phyloP scores from a whole-genome alignment of 2,329 filamentous ascomycete genomes.

The Alternaria tenuissima region DNA sequence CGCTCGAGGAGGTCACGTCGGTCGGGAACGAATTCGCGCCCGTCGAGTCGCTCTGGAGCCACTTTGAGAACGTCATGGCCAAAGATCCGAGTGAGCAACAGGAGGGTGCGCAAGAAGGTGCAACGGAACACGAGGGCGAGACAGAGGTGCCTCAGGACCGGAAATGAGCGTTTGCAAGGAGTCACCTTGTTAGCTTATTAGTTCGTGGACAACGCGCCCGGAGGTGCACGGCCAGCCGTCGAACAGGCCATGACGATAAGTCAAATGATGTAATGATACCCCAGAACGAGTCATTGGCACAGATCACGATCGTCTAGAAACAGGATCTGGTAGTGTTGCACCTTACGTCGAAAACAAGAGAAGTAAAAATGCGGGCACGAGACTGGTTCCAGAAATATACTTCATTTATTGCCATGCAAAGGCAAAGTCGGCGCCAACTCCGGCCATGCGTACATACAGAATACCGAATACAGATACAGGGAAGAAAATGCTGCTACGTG shows the following conservation, averaged over 20 bases:
- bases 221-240: slow-evolving; percentile 7
- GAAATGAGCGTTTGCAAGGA: slow-evolving; percentile 19
- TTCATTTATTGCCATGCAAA: slow-evolving; percentile 28
- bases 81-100: slow-evolving; percentile 63
- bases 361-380: no score
- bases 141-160: slow-evolving; percentile 32
- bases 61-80: slow-evolving; percentile 96
- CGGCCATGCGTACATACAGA: slow-evolving; percentile 30
- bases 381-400: slow-evolving; percentile 20
- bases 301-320: background rate
- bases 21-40: slow-evolving; percentile 98
- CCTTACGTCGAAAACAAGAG: no score
- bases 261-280: slow-evolving; percentile 22
- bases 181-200: background rate
- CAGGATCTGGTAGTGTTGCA: background rate
- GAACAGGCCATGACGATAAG: slow-evolving; percentile 6
- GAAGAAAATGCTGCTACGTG: slow-evolving; percentile 37
- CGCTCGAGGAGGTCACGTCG: slow-evolving; percentile 87
- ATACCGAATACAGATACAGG: slow-evolving; percentile 49
- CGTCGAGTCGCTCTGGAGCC: slow-evolving; percentile 95
- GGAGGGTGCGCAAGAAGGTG: slow-evolving; percentile 31
- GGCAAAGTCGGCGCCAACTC: slow-evolving; percentile 10
- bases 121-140: slow-evolving; percentile 33
- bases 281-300: slow-evolving; percentile 4
- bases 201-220: background rate